Conservation (phyloP, 805 yeast species). For the Lachancea lanzarotensis region DNA sequence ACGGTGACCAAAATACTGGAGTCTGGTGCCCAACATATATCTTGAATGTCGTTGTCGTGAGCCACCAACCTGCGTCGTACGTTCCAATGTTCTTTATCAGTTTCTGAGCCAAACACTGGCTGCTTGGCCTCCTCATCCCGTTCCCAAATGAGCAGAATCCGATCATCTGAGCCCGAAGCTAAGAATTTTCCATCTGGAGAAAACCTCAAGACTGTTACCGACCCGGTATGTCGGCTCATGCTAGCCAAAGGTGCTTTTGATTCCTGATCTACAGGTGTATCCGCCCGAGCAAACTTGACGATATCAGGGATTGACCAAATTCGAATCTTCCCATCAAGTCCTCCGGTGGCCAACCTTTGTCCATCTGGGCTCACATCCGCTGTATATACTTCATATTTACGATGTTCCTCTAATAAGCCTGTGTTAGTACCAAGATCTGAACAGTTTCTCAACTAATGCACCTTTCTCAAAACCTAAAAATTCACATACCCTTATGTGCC, state of each 20-base stretch:
- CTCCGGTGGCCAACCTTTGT: constrained; percentile 83
- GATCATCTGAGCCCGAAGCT: constrained; percentile 94
- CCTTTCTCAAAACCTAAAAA: background rate
- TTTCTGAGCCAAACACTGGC: constrained; percentile 62
- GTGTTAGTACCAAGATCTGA: background rate
- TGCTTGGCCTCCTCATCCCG: constrained; percentile 56
- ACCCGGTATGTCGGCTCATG: constrained; percentile 94
- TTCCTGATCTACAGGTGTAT: constrained; percentile 15
- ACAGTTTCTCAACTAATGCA: background rate
- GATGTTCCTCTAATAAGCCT: constrained; percentile 54
- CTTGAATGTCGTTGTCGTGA: constrained; percentile 96
- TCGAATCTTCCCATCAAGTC: constrained; percentile 84
- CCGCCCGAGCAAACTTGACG: constrained; percentile 32
- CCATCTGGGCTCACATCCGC: constrained; percentile 79
- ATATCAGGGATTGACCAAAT: constrained; percentile 74
- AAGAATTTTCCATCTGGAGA: constrained; percentile 87
- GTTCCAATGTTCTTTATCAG: constrained; percentile 88
- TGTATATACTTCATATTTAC: constrained; percentile 79
- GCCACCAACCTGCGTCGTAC: constrained; percentile 89
- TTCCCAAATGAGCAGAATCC: constrained; percentile 88
- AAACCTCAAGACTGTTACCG: constrained; percentile 88
- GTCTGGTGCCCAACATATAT: constrained; percentile 97
- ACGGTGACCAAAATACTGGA: constrained; percentile 85
- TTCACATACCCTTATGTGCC: constrained; percentile 42
- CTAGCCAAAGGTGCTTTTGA: constrained; percentile 59